Conservation (phyloP, 169 alveolate species). For the Plasmodium reichenowi region DNA sequence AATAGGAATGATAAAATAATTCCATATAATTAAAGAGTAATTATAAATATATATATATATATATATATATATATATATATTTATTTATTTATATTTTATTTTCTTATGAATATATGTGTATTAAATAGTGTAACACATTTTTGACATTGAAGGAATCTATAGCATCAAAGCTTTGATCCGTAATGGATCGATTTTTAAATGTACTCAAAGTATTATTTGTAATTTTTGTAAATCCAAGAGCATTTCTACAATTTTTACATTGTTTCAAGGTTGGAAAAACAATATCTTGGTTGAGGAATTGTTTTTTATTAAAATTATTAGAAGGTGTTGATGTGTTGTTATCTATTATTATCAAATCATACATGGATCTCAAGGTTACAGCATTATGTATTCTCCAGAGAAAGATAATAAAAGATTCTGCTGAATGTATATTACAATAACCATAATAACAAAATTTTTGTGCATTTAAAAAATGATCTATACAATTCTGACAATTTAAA, state of each 20-base stretch:
- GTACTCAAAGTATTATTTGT: conserved; percentile 7
- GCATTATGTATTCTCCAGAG: conserved; percentile 71
- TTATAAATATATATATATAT: neutral
- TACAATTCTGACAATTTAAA: conserved; percentile 48
- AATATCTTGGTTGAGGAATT: conserved; percentile 38
- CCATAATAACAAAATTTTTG: conserved; percentile 59
- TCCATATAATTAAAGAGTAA: neutral
- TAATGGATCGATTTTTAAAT: conserved; percentile 3
- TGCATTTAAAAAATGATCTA: conserved; percentile 44
- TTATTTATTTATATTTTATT: neutral
- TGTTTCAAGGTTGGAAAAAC: conserved; percentile 45
- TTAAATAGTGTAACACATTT: conserved; percentile 14
- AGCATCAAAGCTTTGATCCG: conserved; percentile 30
- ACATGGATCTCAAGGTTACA: conserved; percentile 51
- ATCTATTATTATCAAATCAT: conserved; percentile 25
- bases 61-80: neutral
- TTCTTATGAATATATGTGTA: conserved; percentile 21
- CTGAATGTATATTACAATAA: conserved; percentile 60
- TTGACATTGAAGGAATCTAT: conserved; percentile 42
- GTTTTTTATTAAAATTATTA: neutral
- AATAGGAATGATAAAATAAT: neutral
- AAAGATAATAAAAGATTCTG: conserved; percentile 50
- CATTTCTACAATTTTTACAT: conserved; percentile 47
- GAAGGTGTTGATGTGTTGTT: neutral
- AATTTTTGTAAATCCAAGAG: conserved; percentile 47